A percentile compares a stretch with the other conserved stretches of the same genome.
phyloP scores from a whole-genome alignment of 345 rosid species.

The Lumnitzera littorea region DNA sequence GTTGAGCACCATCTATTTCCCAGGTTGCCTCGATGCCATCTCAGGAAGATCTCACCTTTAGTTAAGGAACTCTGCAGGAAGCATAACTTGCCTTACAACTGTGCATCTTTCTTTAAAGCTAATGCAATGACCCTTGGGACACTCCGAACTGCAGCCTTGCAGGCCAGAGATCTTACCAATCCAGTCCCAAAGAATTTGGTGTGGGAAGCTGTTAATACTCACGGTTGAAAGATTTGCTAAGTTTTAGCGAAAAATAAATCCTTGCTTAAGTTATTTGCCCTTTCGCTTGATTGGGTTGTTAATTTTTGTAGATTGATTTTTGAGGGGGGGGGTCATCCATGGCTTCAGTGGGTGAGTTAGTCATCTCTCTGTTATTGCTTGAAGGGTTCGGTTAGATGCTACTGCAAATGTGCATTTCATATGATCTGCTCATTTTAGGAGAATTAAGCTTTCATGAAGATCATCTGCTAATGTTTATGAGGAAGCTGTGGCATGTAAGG shows the following conservation, averaged over 20 bases:
- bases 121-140: conserved; percentile 62
- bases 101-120: conserved; percentile 76
- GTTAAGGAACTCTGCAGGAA: conserved; percentile 85
- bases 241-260: background rate
- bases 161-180: conserved; percentile 62
- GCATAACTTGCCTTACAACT: conserved; percentile 75
- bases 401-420: no score
- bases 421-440: no score
- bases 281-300: no score
- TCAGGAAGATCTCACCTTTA: conserved; percentile 64
- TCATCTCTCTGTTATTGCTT: no score
- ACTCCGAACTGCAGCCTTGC: conserved; percentile 61
- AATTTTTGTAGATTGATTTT: no score
- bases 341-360: no score
- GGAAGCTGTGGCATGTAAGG: no score
- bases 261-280: no score
- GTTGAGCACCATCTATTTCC: conserved; percentile 78
- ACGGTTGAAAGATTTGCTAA: conserved; percentile 38
- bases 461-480: no score
- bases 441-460: no score
- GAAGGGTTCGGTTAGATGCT: no score
- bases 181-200: conserved; percentile 63
- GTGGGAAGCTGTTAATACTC: conserved; percentile 93
- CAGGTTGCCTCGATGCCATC: conserved; percentile 67
- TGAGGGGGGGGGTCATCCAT: no score